A percentile compares a stretch with the other conserved stretches of the same genome.
Evolutionary conservation across 352 stramenopile species (phyloP).

Genomic region (Halophytophthora polymorphica): DNA sequence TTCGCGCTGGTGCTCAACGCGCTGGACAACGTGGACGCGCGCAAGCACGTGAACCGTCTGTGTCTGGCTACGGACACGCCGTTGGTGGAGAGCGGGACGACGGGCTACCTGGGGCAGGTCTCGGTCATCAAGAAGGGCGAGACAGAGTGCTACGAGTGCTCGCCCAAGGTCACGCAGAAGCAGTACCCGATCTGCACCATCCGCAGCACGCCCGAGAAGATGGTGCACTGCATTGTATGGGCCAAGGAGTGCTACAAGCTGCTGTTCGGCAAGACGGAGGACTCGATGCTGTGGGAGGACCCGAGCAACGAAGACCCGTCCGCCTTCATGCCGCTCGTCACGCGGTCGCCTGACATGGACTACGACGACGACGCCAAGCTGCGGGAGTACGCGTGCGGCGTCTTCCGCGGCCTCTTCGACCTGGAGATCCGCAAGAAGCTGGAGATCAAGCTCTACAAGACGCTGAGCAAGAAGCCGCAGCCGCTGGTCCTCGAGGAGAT

Average conservation of each 20-base stretch:
- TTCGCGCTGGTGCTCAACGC: constrained; percentile 99
- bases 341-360: constrained; percentile 34
- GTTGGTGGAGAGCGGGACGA: constrained; percentile 98
- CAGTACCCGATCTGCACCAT: constrained; percentile 99
- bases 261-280: constrained; percentile 76
- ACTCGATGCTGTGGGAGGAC: constrained; percentile 96
- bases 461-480: constrained; percentile 86
- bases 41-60: constrained; percentile 98
- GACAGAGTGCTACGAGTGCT: constrained; percentile 99
- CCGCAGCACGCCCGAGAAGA: constrained; percentile 97
- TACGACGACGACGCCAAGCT: constrained; percentile 43
- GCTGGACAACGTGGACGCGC: constrained; percentile 98
- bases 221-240: constrained; percentile 99
- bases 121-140: constrained; percentile 96
- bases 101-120: constrained; percentile 97
- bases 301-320: constrained; percentile 77
- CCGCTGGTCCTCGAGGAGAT: constrained; percentile 71
- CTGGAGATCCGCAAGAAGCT: constrained; percentile 96
- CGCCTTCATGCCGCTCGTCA: constrained; percentile 80
- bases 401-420: constrained; percentile 92
- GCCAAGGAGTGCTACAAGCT: constrained; percentile 91
- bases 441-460: constrained; percentile 97
- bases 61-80: constrained; percentile 89
- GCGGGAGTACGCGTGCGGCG: constrained; percentile 56
- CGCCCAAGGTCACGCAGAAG: constrained; percentile 92